Percentiles rank a stretch among this genome's conserved stretches.
These are phyloP conservation scores for Tricholoma furcatifolium DNA, from an alignment of 768 basidiomycete genomes.

Conservation along the genomic window DNA sequence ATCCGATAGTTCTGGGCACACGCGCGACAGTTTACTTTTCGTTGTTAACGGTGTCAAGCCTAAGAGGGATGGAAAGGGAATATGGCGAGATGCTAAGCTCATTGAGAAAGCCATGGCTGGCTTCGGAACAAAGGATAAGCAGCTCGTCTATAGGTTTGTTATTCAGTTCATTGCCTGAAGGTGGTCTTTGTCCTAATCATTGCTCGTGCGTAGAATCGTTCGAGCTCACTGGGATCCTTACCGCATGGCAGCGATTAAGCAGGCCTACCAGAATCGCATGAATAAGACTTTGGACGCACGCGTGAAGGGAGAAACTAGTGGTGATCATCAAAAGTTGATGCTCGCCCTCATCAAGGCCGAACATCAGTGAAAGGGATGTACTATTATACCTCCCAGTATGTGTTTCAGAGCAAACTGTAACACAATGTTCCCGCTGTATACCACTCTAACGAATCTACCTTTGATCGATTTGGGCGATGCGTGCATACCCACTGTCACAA, in stretches of 20 bases:
- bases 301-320: conserved; percentile 53
- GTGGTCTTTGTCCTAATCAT: neutral
- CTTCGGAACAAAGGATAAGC: conserved; percentile 47
- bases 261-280: conserved; percentile 43
- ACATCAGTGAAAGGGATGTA: neutral
- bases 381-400: no score
- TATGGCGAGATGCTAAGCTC: conserved; percentile 52
- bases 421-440: no score
- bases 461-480: no score
- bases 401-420: no score
- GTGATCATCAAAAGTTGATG: conserved; percentile 42
- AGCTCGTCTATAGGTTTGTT: conserved; percentile 36
- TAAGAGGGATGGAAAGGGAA: conserved; percentile 46
- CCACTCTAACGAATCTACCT: no score
- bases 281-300: conserved; percentile 38
- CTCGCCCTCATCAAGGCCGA: conserved; percentile 20
- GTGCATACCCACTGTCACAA: no score
- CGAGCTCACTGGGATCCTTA: conserved; percentile 51
- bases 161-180: neutral
- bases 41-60: conserved; percentile 44
- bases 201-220: conserved; percentile 31
- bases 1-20: conserved; percentile 37
- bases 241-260: conserved; percentile 46
- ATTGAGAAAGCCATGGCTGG: conserved; percentile 53
- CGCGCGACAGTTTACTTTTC: conserved; percentile 43